These are phyloP conservation scores for Daldinia loculata DNA, from an alignment of 495 filamentous ascomycete genomes.

Conservation along the genomic window DNA sequence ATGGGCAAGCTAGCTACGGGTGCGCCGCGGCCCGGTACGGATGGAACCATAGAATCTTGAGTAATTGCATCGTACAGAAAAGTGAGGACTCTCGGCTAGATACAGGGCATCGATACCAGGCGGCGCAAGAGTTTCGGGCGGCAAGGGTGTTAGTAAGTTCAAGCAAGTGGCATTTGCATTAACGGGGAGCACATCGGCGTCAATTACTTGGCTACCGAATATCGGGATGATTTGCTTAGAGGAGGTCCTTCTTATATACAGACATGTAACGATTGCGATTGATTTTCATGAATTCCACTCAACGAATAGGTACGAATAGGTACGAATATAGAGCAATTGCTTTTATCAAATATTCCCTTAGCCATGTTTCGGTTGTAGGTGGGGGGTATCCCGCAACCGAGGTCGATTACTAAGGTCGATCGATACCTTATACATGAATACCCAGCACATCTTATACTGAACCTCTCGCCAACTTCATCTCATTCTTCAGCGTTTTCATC, in stretches of 20 bases:
- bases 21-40: slow-evolving; percentile 44
- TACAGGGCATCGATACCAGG: slow-evolving; percentile 2
- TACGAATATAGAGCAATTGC: not conserved
- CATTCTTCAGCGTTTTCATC: not conserved
- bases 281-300: slow-evolving; percentile 13
- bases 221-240: not conserved
- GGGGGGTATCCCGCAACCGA: slow-evolving; percentile 1
- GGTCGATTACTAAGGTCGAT: not conserved
- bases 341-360: slow-evolving; percentile 4
- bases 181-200: not conserved
- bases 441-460: not conserved
- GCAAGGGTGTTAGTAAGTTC: slow-evolving; percentile 1
- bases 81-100: slow-evolving; percentile 1
- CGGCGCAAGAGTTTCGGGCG: slow-evolving; percentile 3
- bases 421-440: not conserved
- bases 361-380: not conserved
- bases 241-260: not conserved
- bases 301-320: not conserved
- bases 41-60: slow-evolving; percentile 43
- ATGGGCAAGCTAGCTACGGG: slow-evolving; percentile 48
- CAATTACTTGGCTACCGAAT: slow-evolving; percentile 19
- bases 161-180: slow-evolving; percentile 26
- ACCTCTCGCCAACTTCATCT: not conserved
- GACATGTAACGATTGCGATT: slow-evolving; percentile 1
- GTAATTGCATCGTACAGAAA: not conserved